Base-by-base conservation (phyloP, 257 asterid genomes). In the Dorcoceras hygrometricum region DNA sequence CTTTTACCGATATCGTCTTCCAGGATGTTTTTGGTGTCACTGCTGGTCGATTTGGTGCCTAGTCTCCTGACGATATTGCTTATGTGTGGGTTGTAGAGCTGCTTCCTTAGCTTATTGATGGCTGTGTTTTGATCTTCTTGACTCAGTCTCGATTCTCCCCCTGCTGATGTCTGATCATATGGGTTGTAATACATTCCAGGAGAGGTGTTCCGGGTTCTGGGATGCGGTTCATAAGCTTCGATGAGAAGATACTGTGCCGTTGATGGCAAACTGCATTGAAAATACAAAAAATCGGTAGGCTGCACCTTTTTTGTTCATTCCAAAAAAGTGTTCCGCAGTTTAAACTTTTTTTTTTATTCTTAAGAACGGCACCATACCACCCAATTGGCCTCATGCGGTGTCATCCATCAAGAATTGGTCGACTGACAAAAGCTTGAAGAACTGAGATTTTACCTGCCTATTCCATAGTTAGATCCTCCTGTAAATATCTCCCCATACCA, bases 51-150 rank as follows among this genome's bases (percentile, higher is more conserved):
- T 69, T 74, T 65, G 72, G 51, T 60, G 75, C 86, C 76, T 16
- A 78, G 48, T 69, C 91, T 75, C 83, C 34, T 84, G 72, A 79
- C 43, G 34, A 84, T 76, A 67, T 56, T 81, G 77, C 77, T 77
- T 39, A 81, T 72, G 59, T 76, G 77, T n/a, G 98, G 97, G 79
- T 79, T 83, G 78, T 88, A 88, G 74, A 82, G 82, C 71, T 84
- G 84, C 70, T 78, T 89, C 83, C 83, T 82, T 72, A 92, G 87
- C 70, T 75, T 86, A 60, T 59, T 71, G 18, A 87, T 61, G 27
- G 83, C 82, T 53, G 72, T 66, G 53, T 77, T 80, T 71, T 92
- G 93, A 75, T 81, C 91, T 20, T 83, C 85, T 16, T 19, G 71
- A 20, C 83, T 80, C 66, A 86, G 70, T 77, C 46, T 86, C 20